These are phyloP conservation scores for Cryphonectria naterciae DNA, from an alignment of 2,329 filamentous ascomycete genomes.

Conservation along the genomic window DNA sequence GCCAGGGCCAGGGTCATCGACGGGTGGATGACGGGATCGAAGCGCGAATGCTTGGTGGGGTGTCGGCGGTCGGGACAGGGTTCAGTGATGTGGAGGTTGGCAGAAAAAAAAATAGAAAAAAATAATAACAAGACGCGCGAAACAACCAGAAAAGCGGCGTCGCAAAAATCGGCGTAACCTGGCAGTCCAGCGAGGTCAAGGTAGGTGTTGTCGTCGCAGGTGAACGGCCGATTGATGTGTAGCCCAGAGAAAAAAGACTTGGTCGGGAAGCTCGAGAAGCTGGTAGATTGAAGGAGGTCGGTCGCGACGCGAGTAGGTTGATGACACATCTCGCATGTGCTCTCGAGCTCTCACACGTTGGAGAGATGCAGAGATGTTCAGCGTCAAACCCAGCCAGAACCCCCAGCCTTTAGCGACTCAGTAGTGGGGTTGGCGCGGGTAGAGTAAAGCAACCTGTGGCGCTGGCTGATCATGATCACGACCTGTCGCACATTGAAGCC, in stretches of 20 bases:
- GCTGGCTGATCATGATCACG: constrained; percentile 3
- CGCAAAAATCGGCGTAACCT: background rate
- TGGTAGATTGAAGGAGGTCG: background rate
- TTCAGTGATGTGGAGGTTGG: constrained; percentile 12
- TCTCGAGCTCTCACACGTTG: background rate
- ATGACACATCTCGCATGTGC: background rate
- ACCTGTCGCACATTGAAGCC: background rate
- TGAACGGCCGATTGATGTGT: background rate
- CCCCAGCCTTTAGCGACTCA: background rate
- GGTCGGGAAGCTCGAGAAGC: background rate
- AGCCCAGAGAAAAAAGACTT: background rate
- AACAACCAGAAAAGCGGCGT: constrained; percentile 9
- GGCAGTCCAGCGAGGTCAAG: background rate
- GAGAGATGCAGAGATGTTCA: background rate
- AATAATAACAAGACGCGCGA: background rate
- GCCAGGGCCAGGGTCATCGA: background rate
- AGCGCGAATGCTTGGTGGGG: constrained; percentile 6
- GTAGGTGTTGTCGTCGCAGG: background rate
- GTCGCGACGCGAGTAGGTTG: background rate
- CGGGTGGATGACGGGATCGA: constrained; percentile 11
- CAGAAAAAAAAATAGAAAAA: constrained; percentile 12
- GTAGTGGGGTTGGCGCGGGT: constrained; percentile 5
- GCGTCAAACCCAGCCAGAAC: background rate
- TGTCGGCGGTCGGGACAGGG: constrained; percentile 15
- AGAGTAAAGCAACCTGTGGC: background rate